A percentile compares a stretch with the other conserved stretches of the same genome.
phyloP scores from a whole-genome alignment of 1,284 basidiomycete genomes.

The Exobasidium cylindrosporum region DNA sequence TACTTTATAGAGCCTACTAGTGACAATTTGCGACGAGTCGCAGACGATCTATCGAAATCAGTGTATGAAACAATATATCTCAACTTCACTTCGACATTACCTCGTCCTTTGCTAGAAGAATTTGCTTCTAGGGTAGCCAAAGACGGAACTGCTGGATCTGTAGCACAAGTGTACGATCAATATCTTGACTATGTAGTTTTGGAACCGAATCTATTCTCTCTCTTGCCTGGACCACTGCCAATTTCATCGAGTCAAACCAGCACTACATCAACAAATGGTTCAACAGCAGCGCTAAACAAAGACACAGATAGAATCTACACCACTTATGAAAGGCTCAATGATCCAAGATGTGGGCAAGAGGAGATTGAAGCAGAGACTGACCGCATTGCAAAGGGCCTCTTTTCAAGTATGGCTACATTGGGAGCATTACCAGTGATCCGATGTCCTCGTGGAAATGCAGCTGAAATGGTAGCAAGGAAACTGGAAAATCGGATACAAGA shows the following conservation, averaged over 20 bases:
- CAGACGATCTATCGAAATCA: slow-evolving; percentile 67
- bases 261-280: background rate
- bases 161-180: slow-evolving; percentile 61
- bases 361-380: slow-evolving; percentile 93
- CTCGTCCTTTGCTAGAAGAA: slow-evolving; percentile 85
- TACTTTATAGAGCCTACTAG: slow-evolving; percentile 94
- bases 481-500: slow-evolving; percentile 89
- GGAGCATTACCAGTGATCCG: slow-evolving; percentile 90
- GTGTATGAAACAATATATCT: slow-evolving; percentile 92
- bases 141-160: slow-evolving; percentile 72
- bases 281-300: background rate
- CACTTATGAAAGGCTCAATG: slow-evolving; percentile 82
- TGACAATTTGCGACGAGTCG: slow-evolving; percentile 70
- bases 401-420: slow-evolving; percentile 87
- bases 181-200: slow-evolving; percentile 95
- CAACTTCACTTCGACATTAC: slow-evolving; percentile 89
- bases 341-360: slow-evolving; percentile 83
- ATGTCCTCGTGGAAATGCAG: slow-evolving; percentile 90
- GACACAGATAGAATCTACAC: slow-evolving; percentile 12
- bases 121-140: slow-evolving; percentile 82
- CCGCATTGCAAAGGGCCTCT: slow-evolving; percentile 82
- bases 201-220: slow-evolving; percentile 88
- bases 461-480: slow-evolving; percentile 96
- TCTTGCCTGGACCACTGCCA: slow-evolving; percentile 62
- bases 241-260: slow-evolving; percentile 17